These are phyloP conservation scores for Fusarium kyushuense DNA, from an alignment of 2,329 filamentous ascomycete genomes.

Conservation along the genomic window DNA sequence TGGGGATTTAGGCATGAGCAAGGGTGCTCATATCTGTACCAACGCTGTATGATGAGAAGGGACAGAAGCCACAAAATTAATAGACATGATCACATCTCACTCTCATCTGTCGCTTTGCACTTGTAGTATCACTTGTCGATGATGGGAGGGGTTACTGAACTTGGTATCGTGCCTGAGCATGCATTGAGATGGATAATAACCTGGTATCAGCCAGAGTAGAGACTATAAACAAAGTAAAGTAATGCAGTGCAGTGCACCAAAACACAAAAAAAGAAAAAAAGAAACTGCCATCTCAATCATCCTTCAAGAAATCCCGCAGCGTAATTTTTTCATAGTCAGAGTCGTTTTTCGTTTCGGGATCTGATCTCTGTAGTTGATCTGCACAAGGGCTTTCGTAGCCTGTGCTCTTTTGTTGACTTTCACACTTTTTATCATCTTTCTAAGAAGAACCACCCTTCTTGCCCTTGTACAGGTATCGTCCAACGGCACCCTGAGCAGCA, in stretches of 20 bases:
- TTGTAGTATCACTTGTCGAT: neutral
- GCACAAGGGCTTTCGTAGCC: neutral
- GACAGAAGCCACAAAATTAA: constrained; percentile 41
- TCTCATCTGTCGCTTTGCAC: neutral
- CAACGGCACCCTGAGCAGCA: constrained; percentile 62
- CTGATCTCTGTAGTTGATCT: neutral
- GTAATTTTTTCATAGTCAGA: neutral
- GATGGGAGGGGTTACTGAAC: neutral
- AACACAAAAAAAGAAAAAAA: constrained; percentile 31
- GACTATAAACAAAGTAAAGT: constrained; percentile 24
- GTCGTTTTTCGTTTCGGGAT: neutral
- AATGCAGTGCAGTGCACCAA: constrained; percentile 38
- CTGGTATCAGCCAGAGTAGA: constrained; percentile 44
- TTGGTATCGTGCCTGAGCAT: constrained; percentile 31
- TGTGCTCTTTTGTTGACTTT: neutral
- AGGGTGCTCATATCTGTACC: constrained; percentile 42
- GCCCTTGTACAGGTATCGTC: constrained; percentile 58
- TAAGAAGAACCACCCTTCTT: constrained; percentile 51
- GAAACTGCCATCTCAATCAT: constrained; percentile 4
- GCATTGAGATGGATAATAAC: constrained; percentile 41
- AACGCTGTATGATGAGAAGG: constrained; percentile 45
- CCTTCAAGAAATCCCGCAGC: neutral
- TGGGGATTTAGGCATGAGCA: constrained; percentile 32
- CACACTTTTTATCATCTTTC: neutral
- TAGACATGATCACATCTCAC: constrained; percentile 48